Evolutionary conservation across 1,284 basidiomycete species (phyloP).

Genomic region (Ustilago crameri): DNA sequence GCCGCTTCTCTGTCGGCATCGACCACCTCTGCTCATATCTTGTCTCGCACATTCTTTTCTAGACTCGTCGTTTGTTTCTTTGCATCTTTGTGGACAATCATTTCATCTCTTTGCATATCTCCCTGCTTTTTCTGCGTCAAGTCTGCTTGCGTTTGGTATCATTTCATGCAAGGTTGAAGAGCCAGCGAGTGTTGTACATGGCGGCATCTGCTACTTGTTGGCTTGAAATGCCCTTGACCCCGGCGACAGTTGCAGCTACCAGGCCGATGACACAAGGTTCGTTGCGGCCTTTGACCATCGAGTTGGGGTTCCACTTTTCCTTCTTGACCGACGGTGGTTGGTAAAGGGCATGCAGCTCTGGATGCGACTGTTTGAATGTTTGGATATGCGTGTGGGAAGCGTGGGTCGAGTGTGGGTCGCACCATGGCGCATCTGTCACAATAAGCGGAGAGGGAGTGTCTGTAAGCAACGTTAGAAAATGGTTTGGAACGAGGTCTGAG

Average conservation of each 20-base stretch:
- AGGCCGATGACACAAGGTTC: slow-evolving; percentile 80
- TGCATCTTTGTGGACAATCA: slow-evolving; percentile 22
- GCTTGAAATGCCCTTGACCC: slow-evolving; percentile 73
- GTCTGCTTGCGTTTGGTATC: not conserved
- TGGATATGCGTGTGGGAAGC: slow-evolving; percentile 76
- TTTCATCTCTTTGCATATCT: slow-evolving; percentile 10
- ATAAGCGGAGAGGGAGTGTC: not conserved
- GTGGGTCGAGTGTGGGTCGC: slow-evolving; percentile 80
- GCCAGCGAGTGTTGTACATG: slow-evolving; percentile 51
- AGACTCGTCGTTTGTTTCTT: slow-evolving; percentile 5
- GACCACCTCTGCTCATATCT: not conserved
- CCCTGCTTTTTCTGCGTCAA: too few relatives aligned
- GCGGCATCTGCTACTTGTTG: slow-evolving; percentile 72
- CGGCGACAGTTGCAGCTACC: slow-evolving; percentile 81
- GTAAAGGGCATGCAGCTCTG: slow-evolving; percentile 72
- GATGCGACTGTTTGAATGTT: slow-evolving; percentile 69
- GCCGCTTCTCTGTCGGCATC: not conserved
- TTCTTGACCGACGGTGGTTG: slow-evolving; percentile 75
- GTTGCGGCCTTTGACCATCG: slow-evolving; percentile 82
- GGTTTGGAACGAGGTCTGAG: not conserved
- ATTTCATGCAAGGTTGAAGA: slow-evolving; percentile 41
- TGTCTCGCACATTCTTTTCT: slow-evolving; percentile 4
- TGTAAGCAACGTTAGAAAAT: not conserved
- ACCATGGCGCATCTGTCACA: slow-evolving; percentile 73
- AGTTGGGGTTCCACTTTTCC: slow-evolving; percentile 75